These are phyloP conservation scores for Conticribra weissflogii DNA, from an alignment of 108 stramenopile genomes.

Conservation along the genomic window DNA sequence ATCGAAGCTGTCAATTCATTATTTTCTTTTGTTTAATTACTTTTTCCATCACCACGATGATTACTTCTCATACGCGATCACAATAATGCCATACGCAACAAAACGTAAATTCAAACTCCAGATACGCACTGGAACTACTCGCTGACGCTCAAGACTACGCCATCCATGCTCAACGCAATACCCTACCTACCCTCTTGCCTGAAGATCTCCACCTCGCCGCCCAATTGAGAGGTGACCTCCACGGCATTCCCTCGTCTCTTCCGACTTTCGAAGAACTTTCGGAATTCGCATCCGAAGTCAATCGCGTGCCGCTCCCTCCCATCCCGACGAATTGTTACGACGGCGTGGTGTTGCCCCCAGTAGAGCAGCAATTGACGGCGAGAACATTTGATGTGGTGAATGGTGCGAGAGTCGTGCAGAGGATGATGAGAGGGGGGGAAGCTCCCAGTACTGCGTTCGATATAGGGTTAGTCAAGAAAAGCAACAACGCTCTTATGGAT, in stretches of 20 bases:
- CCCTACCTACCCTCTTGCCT: constrained; percentile 37
- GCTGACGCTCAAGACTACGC: constrained; percentile 86
- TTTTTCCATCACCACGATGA: too few species aligned
- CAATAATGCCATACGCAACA: too few species aligned
- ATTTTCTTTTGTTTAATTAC: too few species aligned
- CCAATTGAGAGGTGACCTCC: constrained; percentile 45
- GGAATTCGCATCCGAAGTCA: constrained; percentile 54
- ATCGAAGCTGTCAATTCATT: too few species aligned
- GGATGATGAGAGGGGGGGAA: constrained; percentile 52
- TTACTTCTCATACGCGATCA: too few species aligned
- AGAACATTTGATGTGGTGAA: constrained; percentile 86
- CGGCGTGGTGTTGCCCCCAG: constrained; percentile 73
- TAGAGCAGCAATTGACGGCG: constrained; percentile 66
- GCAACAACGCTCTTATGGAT: not conserved
- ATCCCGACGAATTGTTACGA: constrained; percentile 77
- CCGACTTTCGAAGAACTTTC: constrained; percentile 59
- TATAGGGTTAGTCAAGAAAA: constrained; percentile 10
- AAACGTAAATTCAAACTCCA: too few species aligned
- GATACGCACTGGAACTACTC: constrained; percentile 69
- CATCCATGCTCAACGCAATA: constrained; percentile 51
- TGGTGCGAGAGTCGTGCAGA: constrained; percentile 60
- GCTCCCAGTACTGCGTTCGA: constrained; percentile 7
- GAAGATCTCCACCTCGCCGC: constrained; percentile 54
- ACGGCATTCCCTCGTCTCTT: constrained; percentile 42
- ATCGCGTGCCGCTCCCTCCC: constrained; percentile 73